Evolutionary conservation across 176 grass and related monocot species (phyloP).

Genomic region (Carex kokanica): DNA sequence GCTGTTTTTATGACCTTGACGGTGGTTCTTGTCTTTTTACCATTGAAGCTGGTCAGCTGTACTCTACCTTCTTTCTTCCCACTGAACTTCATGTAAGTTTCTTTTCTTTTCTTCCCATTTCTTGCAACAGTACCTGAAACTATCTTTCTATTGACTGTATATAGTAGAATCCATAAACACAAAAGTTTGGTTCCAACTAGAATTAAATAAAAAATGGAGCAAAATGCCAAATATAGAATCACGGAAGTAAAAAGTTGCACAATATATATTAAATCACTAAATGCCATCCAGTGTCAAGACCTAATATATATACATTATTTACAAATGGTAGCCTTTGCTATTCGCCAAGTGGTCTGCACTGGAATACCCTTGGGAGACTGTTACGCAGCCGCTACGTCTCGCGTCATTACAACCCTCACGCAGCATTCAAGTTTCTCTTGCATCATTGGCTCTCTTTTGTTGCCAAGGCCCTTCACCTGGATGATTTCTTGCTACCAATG

Average conservation of each 20-base stretch:
- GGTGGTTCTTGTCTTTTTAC: slow-evolving; percentile 14
- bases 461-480: slow-evolving; percentile 2
- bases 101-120: not conserved
- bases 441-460: slow-evolving; percentile 8
- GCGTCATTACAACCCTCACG: not conserved
- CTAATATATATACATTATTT: not conserved
- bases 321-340: not conserved
- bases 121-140: not conserved
- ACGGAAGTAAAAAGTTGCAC: not conserved
- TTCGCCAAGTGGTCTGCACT: not conserved
- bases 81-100: slow-evolving; percentile 20
- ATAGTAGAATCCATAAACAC: not conserved
- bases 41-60: not conserved
- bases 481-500: slow-evolving; percentile 7
- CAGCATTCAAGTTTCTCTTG: slow-evolving; percentile 13
- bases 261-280: not conserved
- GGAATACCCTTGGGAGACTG: not conserved
- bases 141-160: not conserved
- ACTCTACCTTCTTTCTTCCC: slow-evolving; percentile 15
- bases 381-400: not conserved
- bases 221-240: not conserved
- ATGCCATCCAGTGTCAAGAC: not conserved
- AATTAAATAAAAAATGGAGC: not conserved
- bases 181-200: not conserved
- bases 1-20: not conserved